A percentile compares a stretch with the other conserved stretches of the same genome.
These are phyloP conservation scores for Phytopythium boreale DNA, from an alignment of 352 stramenopile species.

Conservation along the genomic window DNA sequence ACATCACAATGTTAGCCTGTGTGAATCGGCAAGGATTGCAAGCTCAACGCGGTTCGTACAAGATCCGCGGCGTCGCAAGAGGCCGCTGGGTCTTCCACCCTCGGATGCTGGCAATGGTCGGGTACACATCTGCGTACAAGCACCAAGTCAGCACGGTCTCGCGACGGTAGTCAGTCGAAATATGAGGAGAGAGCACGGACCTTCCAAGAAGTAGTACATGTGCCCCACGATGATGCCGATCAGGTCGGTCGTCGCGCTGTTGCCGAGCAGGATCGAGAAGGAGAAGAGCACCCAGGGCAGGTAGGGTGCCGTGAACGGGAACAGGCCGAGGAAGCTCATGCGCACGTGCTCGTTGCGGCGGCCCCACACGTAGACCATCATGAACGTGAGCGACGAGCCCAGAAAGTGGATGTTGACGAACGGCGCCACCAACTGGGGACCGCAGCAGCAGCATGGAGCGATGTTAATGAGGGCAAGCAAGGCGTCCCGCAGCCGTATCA, in stretches of 20 bases:
- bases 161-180: too few species aligned
- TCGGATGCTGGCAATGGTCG: conserved; percentile 93
- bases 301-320: conserved; percentile 98
- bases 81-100: conserved; percentile 92
- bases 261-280: conserved; percentile 95
- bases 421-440: conserved; percentile 86
- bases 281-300: conserved; percentile 97
- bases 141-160: neutral
- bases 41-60: conserved; percentile 50
- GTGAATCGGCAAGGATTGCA: neutral
- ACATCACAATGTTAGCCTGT: neutral
- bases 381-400: conserved; percentile 98
- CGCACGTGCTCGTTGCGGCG: conserved; percentile 93
- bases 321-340: conserved; percentile 98
- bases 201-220: conserved; percentile 99
- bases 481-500: neutral
- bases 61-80: conserved; percentile 89
- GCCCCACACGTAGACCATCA: conserved; percentile 99
- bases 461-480: conserved; percentile 1
- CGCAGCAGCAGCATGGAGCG: neutral
- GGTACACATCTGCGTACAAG: conserved; percentile 92
- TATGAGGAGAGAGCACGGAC: conserved; percentile 24
- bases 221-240: conserved; percentile 99
- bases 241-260: conserved; percentile 94
- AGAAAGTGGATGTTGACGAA: conserved; percentile 98